Conservation (phyloP, 2,329 filamentous ascomycete genomes). For the Diaporthe longicolla region DNA sequence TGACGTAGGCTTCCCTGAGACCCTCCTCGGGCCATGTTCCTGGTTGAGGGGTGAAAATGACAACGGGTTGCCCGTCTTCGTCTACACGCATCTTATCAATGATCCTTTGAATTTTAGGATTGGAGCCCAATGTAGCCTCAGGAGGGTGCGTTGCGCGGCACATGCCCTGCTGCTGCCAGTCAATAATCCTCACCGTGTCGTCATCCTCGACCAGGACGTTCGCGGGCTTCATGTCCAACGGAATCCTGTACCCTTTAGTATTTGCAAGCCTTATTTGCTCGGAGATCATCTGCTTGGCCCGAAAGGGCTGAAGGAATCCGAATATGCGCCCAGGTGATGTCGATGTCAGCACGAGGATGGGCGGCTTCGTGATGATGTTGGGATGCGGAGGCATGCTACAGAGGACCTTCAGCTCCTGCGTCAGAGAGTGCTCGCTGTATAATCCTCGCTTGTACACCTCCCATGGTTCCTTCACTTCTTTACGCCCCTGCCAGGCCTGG, state of each 20-base stretch:
- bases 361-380: conserved; percentile 6
- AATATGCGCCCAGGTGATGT: background rate
- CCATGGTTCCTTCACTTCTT: background rate
- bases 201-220: conserved; percentile 13
- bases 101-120: background rate
- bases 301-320: background rate
- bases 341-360: background rate
- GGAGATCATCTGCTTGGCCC: conserved; percentile 1
- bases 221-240: conserved; percentile 19
- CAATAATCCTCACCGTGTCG: background rate
- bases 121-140: background rate
- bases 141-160: conserved; percentile 14
- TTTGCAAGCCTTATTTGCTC: background rate
- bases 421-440: conserved; percentile 13
- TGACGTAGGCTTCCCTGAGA: background rate
- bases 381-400: conserved; percentile 4
- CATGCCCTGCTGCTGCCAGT: conserved; percentile 23
- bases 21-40: background rate
- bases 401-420: conserved; percentile 13
- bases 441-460: background rate
- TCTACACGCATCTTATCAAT: conserved; percentile 15
- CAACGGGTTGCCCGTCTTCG: background rate
- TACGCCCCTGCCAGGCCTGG: background rate
- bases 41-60: conserved; percentile 1
- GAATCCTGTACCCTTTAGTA: background rate